Conservation (phyloP, 2,329 filamentous ascomycete genomes). For the Lasiodiplodia theobromae region DNA sequence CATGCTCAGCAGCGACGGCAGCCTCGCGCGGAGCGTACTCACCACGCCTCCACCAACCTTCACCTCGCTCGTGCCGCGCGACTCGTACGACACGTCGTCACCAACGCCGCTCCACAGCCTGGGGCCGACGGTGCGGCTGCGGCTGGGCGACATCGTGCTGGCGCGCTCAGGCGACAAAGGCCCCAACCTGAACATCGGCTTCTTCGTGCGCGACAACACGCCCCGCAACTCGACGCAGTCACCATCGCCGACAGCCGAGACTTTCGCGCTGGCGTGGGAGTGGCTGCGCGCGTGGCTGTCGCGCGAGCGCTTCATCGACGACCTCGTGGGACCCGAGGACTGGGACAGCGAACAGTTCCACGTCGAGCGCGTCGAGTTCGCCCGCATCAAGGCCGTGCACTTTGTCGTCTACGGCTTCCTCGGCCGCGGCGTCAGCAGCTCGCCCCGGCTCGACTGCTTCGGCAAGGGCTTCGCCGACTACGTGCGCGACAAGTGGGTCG, state of each 20-base stretch:
- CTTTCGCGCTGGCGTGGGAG: constrained; percentile 33
- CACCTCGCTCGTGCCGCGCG: constrained; percentile 33
- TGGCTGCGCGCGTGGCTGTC: constrained; percentile 41
- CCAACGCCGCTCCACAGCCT: constrained; percentile 35
- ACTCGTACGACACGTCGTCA: constrained; percentile 40
- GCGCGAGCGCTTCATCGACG: constrained; percentile 15
- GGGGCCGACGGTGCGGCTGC: constrained; percentile 39
- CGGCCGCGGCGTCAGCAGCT: constrained; percentile 38
- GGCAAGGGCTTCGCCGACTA: constrained; percentile 8
- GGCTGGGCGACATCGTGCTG: constrained; percentile 53
- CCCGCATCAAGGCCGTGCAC: constrained; percentile 42
- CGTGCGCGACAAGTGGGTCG: constrained; percentile 4
- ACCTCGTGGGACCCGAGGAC: constrained; percentile 38
- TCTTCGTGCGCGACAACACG: constrained; percentile 41
- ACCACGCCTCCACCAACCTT: constrained; percentile 1
- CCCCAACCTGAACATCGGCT: constrained; percentile 45
- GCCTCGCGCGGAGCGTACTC: constrained; percentile 25
- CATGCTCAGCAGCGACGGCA: constrained; percentile 35
- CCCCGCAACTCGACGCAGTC: constrained; percentile 31
- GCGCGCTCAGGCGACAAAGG: constrained; percentile 53
- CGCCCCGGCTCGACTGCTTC: neutral
- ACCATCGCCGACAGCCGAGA: neutral
- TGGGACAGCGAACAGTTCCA: constrained; percentile 36
- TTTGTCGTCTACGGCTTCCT: constrained; percentile 49
- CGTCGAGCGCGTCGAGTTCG: constrained; percentile 44